Evolutionary conservation across 179 eudicot genomes (phyloP), one percentile per base, ranked within the genome.

Genomic region (Corrigiola litoralis): DNA sequence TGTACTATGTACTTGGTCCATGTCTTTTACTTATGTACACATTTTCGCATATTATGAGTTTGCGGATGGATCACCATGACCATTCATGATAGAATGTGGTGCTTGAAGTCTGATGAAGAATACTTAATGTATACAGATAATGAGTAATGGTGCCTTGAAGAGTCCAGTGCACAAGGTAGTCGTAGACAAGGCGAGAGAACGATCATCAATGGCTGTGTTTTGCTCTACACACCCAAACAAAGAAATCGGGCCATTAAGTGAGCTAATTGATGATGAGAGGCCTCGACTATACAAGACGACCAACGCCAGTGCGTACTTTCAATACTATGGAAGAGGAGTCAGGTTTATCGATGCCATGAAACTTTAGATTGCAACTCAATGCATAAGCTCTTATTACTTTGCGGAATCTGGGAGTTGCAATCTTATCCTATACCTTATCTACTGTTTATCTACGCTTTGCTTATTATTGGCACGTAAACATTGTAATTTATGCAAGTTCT

Each of bases 71-170:
- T n/a, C n/a, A n/a, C n/a, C n/a, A n/a, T n/a, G n/a, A n/a, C n/a
- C n/a, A n/a, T n/a, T n/a, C n/a, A n/a, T n/a, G n/a, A n/a, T n/a
- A n/a, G n/a, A n/a, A n/a, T n/a, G n/a, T n/a, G n/a, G n/a, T n/a
- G n/a, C n/a, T n/a, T n/a, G n/a, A n/a, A n/a, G n/a, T n/a, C n/a
- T n/a, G n/a, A n/a, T n/a, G n/a, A n/a, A n/a, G n/a, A n/a, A n/a
- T n/a, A n/a, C n/a, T n/a, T n/a, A n/a, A n/a, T 21, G 23, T 1
- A 45, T 47, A 66, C 77, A 82, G 85, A 77, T 85, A 58, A 76
- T 78, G 74, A 84, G 79, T 6, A 86, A 84, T 32, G 89, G 89
- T 2, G 69, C 78, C 58, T 71, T 80, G 78, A 84, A 69, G 70
- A 78, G 89, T 70, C 75, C 76, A 9, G 79, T 72, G 61, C 89